A percentile compares a stretch with the other conserved stretches of the same genome.
Conservation (phyloP, 169 alveolate genomes). For the Cryptosporidium sp. region DNA sequence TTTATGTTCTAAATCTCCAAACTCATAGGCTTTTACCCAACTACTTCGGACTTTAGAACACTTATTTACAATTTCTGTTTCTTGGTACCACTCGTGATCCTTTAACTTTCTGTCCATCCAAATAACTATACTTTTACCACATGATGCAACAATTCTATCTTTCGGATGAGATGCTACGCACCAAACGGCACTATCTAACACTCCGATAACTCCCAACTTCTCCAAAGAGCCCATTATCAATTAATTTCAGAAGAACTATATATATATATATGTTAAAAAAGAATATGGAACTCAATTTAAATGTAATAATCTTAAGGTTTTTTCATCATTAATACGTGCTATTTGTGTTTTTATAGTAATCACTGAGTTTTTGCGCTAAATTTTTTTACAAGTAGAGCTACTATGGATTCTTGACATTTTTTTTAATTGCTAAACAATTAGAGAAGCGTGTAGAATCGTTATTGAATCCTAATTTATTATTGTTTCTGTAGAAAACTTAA, state of each 20-base stretch:
- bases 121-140: conserved; percentile 20
- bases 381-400: neutral
- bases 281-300: neutral
- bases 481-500: neutral
- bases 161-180: conserved; percentile 49
- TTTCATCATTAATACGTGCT: neutral
- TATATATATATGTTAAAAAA: neutral
- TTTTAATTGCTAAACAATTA: too few relatives aligned
- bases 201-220: conserved; percentile 30
- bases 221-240: conserved; percentile 20
- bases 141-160: conserved; percentile 56
- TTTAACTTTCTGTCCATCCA: conserved; percentile 42
- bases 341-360: neutral
- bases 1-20: conserved; percentile 79
- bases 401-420: too few relatives aligned
- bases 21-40: conserved; percentile 60
- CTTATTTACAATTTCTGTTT: neutral
- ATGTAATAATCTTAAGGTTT: neutral
- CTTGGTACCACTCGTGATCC: conserved; percentile 40
- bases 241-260: neutral
- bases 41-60: neutral
- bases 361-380: neutral
- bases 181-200: conserved; percentile 29
- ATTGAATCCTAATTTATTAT: too few relatives aligned
- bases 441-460: neutral